phyloP scores from a whole-genome alignment of 2,329 filamentous ascomycete species.

The Cladosporium oxysporum region DNA sequence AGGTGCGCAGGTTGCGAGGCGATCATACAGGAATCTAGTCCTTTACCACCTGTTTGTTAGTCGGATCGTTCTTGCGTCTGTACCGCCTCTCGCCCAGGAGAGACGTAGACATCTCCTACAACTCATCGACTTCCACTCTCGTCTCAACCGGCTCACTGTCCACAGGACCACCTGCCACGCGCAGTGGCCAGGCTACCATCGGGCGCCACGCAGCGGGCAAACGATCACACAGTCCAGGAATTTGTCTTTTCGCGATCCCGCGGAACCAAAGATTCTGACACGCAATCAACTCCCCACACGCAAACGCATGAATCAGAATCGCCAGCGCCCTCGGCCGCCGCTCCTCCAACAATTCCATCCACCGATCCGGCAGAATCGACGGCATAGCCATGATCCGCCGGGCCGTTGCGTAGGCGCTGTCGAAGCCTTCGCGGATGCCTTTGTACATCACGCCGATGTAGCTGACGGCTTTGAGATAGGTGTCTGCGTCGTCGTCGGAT shows the following conservation, averaged over 20 bases:
- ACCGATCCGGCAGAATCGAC: constrained; percentile 28
- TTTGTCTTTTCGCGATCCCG: constrained; percentile 30
- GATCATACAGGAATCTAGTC: not conserved
- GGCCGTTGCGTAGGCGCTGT: constrained; percentile 26
- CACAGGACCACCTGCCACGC: constrained; percentile 20
- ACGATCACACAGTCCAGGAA: constrained; percentile 25
- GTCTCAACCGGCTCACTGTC: constrained; percentile 21
- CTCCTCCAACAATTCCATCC: constrained; percentile 29
- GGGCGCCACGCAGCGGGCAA: constrained; percentile 28
- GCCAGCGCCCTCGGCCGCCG: constrained; percentile 28
- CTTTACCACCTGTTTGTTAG: not conserved
- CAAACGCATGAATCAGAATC: constrained; percentile 30
- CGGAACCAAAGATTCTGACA: constrained; percentile 29
- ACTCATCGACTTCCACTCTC: not conserved
- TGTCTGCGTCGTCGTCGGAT: constrained; percentile 24
- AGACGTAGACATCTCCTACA: not conserved
- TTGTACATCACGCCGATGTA: constrained; percentile 31
- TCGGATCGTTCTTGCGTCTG: not conserved
- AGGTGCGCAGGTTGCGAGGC: not conserved
- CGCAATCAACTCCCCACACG: constrained; percentile 30
- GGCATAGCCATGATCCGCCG: constrained; percentile 31
- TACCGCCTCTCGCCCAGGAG: not conserved
- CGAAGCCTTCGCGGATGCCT: constrained; percentile 25
- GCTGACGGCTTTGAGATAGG: constrained; percentile 27
- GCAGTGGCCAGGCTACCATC: constrained; percentile 30